Evolutionary conservation across 2,329 filamentous ascomycete species (phyloP).

Genomic region (Escovopsis sp.): DNA sequence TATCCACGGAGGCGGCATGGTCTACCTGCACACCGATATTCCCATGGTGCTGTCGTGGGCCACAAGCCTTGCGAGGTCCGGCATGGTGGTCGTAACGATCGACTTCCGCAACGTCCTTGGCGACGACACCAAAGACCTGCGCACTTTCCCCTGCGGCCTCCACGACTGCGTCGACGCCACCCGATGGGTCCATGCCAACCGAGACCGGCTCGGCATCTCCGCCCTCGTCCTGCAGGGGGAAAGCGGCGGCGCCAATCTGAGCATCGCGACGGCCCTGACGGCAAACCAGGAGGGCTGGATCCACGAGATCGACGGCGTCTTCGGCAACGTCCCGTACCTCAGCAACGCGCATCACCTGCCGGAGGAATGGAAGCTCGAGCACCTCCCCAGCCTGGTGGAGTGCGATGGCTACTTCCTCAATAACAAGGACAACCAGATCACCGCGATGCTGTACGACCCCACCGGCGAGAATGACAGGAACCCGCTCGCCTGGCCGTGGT

Average conservation of each 20-base stretch:
- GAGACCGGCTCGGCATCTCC: neutral
- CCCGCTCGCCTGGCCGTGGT: neutral
- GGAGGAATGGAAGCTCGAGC: neutral
- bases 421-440: neutral
- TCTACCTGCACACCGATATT: neutral
- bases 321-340: neutral
- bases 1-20: neutral
- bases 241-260: neutral
- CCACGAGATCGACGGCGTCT: neutral
- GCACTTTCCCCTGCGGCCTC: neutral
- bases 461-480: neutral
- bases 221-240: neutral
- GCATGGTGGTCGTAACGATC: neutral
- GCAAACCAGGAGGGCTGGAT: neutral
- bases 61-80: neutral
- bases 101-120: neutral
- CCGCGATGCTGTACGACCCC: neutral
- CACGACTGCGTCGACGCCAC: neutral
- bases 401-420: neutral
- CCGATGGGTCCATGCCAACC: neutral
- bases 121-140: neutral
- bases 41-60: neutral
- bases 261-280: neutral
- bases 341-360: neutral
- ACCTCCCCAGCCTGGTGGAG: neutral